phyloP scores from a whole-genome alignment of 31 red algal genomes.

The Endocladia muricata region DNA sequence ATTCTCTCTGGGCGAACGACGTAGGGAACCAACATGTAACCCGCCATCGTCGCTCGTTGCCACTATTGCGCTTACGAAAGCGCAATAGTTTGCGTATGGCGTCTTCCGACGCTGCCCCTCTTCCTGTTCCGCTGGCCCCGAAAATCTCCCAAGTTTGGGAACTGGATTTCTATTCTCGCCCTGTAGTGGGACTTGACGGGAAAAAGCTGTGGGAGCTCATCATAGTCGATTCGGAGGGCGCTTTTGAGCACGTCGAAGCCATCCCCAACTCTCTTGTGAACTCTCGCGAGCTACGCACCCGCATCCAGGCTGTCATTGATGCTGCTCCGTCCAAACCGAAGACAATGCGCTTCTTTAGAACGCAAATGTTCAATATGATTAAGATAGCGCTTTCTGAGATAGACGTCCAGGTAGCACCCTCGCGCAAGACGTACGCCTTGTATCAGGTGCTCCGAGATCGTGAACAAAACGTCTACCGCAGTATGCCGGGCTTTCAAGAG shows the following conservation, averaged over 20 bases:
- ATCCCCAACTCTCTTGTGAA: slow-evolving; percentile 89
- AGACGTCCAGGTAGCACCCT: slow-evolving; percentile 72
- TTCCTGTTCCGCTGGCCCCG: slow-evolving; percentile 43
- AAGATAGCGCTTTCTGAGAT: slow-evolving; percentile 84
- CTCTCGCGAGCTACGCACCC: slow-evolving; percentile 73
- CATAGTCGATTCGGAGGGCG: slow-evolving; percentile 70
- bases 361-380: slow-evolving; percentile 99
- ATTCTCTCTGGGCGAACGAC: too few species aligned
- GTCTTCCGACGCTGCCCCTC: too few species aligned
- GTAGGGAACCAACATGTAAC: too few species aligned
- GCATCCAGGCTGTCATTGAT: slow-evolving; percentile 76
- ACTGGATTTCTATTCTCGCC: slow-evolving; percentile 97
- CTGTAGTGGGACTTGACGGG: slow-evolving; percentile 82
- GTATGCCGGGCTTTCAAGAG: slow-evolving; percentile 78
- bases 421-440: slow-evolving; percentile 84
- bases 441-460: slow-evolving; percentile 63
- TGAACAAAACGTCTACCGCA: slow-evolving; percentile 69
- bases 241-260: slow-evolving; percentile 73
- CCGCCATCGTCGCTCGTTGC: too few species aligned
- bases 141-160: slow-evolving; percentile 79
- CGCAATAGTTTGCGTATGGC: too few species aligned
- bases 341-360: slow-evolving; percentile 84
- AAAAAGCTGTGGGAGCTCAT: slow-evolving; percentile 99
- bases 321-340: slow-evolving; percentile 31
- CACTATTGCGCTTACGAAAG: too few species aligned